These are phyloP conservation scores for Cercophora sp. DNA, from an alignment of 495 filamentous ascomycete species.

Conservation along the genomic window DNA sequence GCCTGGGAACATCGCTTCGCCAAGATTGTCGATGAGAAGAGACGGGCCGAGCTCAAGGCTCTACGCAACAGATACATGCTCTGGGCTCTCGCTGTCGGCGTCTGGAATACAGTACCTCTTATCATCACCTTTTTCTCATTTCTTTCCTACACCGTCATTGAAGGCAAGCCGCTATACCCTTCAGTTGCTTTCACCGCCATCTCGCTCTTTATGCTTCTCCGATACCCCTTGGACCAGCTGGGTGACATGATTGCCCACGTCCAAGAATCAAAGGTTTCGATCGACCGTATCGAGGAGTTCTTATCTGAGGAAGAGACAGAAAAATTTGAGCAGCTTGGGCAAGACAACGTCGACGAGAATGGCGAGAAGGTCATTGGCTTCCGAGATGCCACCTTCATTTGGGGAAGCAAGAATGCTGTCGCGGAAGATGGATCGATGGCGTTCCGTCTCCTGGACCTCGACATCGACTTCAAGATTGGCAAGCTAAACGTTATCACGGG, in stretches of 20 bases:
- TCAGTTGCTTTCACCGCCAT: slow-evolving; percentile 95
- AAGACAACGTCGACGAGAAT: slow-evolving; percentile 55
- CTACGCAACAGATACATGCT: slow-evolving; percentile 80
- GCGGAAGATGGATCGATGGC: slow-evolving; percentile 56
- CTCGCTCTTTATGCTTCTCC: slow-evolving; percentile 92
- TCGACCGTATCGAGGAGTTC: slow-evolving; percentile 95
- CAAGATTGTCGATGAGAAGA: slow-evolving; percentile 81
- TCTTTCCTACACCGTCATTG: slow-evolving; percentile 84
- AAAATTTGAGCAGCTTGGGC: slow-evolving; percentile 83
- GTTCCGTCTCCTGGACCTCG: slow-evolving; percentile 78
- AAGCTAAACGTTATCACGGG: slow-evolving; percentile 88
- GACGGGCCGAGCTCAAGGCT: slow-evolving; percentile 70
- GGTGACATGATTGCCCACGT: slow-evolving; percentile 99
- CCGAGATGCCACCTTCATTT: slow-evolving; percentile 77
- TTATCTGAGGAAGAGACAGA: slow-evolving; percentile 92
- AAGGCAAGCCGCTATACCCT: slow-evolving; percentile 83
- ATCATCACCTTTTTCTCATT: slow-evolving; percentile 96
- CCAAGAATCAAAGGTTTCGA: slow-evolving; percentile 93
- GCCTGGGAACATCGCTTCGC: slow-evolving; percentile 95
- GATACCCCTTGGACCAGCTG: slow-evolving; percentile 90
- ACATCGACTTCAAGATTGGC: slow-evolving; percentile 72
- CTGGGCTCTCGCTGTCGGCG: slow-evolving; percentile 84
- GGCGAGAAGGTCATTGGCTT: slow-evolving; percentile 74
- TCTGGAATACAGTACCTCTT: slow-evolving; percentile 96
- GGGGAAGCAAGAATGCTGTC: slow-evolving; percentile 69